Base-by-base conservation (phyloP, 2,329 filamentous ascomycete species). In the Dendryphion nanum region DNA sequence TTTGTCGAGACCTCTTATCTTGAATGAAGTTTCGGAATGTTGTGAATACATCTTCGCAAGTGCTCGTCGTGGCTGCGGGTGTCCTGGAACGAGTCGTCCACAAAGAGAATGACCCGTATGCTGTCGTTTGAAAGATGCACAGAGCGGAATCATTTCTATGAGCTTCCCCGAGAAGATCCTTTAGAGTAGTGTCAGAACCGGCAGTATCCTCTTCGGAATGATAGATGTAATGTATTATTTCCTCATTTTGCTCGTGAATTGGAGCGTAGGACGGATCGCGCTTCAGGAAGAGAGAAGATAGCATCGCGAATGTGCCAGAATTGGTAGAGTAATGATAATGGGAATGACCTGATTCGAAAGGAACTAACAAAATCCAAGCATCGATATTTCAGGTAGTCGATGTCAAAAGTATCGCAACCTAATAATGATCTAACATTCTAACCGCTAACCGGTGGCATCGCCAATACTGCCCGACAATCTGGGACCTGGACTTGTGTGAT, bases 11-110 rank as follows among this genome's bases (percentile, higher is more conserved):
- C 17, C 10, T 6, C 16, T n/a, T n/a, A n/a, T 13, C 14, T 18
- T 18, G 12, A 15, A 41, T 41, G 16, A 41, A 41, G 4, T 28
- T 18, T 14, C 26, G 34, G 7, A 16, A 37, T 15, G 33, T 32
- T 4, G 26, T 26, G 5, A 40, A 13, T 13, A 28, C 41, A 33
- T 40, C 28, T 10, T 40, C 32, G 5, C 36, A n/a, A 18, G 7
- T 36, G 20, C 40, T 40, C 8, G 26, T 43, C 8, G 41, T 36
- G n/a, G 6, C 40, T 8, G 36, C 36, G n/a, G 6, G 7, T 30
- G 15, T 30, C 8, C 29, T 15, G 15, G 29, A 10, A 10, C 15
- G 15, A 30, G 29, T 7, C 8, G 29, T 30, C 8, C 29, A 30
- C 15, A 30, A 7, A 17, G 15, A 7, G 16, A 30, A 30, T 7